Conservation (phyloP, 805 yeast species). For the Lipomyces japonicus region DNA sequence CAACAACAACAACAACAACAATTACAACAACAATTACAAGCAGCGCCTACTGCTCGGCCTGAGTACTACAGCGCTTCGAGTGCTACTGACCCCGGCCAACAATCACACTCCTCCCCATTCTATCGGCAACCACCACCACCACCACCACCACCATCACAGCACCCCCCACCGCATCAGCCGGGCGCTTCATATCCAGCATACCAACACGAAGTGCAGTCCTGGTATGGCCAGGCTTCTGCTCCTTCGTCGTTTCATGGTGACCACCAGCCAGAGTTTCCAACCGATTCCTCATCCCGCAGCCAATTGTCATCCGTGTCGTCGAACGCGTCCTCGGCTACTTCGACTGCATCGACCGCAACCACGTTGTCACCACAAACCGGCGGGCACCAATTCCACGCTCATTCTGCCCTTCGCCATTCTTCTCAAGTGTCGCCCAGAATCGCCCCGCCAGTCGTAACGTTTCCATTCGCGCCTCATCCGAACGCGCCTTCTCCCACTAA, state of each 20-base stretch:
- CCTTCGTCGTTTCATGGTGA: background rate
- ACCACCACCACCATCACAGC: background rate
- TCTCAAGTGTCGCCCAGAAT: constrained; percentile 10
- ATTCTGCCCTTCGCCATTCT: background rate
- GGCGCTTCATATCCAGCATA: background rate
- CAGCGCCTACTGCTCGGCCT: background rate
- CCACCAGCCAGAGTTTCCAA: background rate
- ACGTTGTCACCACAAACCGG: no score
- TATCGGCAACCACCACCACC: constrained; percentile 1
- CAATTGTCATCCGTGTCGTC: constrained; percentile 2
- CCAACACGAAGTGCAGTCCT: constrained; percentile 10
- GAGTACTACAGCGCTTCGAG: no score
- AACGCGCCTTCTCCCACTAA: constrained; percentile 25
- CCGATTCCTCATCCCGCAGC: constrained; percentile 1
- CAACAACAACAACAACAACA: constrained; percentile 29
- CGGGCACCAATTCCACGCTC: background rate
- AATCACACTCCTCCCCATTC: background rate
- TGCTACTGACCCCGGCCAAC: background rate
- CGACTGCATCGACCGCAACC: constrained; percentile 6
- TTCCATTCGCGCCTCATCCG: constrained; percentile 25
- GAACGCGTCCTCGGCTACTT: constrained; percentile 7
- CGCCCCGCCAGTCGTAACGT: constrained; percentile 22
- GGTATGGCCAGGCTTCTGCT: constrained; percentile 4
- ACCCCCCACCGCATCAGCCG: background rate
- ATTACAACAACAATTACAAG: constrained; percentile 1